Base-by-base conservation (phyloP, 352 stramenopile species). In the Globisporangium echinulatum region DNA sequence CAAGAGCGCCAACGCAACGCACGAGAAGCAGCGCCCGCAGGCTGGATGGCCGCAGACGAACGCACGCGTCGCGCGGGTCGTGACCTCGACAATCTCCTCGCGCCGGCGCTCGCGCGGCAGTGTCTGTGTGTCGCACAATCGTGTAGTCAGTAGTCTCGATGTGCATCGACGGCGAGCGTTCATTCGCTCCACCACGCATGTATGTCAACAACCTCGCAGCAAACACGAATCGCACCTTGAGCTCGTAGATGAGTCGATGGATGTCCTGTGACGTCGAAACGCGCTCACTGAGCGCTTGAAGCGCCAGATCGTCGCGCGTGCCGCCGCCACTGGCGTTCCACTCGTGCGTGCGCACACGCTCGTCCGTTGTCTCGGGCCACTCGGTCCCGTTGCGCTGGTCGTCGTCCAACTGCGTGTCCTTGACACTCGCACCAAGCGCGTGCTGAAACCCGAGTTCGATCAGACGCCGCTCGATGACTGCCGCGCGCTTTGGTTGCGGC, bases 11-110 rank as follows among this genome's bases (percentile, higher is more conserved):
- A 33, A 33, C 25, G 8, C 8, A 7, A 61, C 73, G 47, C 61
- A 82, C 59, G 75, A 88, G 57, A 88, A 88, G 59, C 74, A 87
- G 25, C 63, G 74, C 9, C 79, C 79, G 40, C 79, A 87, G 0
- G 77, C 71, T 39, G 79, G 71, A 53, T 79, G 67, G 0, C 75
- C 75, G 36, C 79, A 87, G 8, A 88, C 66, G 56, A 82, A 88
- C 8, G 71, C 67, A 5, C 80, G 74, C 5, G 61, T 58, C 15
- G 67, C 64, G 6, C 76, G 74, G 38, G 75, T 70, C 6, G 69
- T 59, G 36, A 88, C 66, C 40, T 85, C 58, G 11, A 87, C 65
- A 40, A 87, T 83, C 19, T 72, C 59, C 7, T 88, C 77, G 17
- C 62, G 68, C 40, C 66, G 51, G 15, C 64, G 66, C 14, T 85